Base-by-base conservation (phyloP, 495 filamentous ascomycete species). In the Xylaria castorea region DNA sequence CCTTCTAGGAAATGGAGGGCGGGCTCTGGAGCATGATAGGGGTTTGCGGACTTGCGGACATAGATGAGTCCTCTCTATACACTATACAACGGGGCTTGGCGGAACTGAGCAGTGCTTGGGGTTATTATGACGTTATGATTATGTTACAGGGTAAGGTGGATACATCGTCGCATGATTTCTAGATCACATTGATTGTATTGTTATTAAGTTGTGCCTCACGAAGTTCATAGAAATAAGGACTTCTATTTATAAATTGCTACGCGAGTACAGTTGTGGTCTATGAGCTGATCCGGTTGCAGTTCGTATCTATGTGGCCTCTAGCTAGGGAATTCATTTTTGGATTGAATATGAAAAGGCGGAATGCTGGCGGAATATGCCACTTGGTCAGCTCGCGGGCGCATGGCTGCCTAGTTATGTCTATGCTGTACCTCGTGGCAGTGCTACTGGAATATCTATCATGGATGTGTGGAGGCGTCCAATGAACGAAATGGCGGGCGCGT, bases 361-460 rank as follows among this genome's bases (percentile, higher is more conserved):
- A 20, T 36, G 32, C 5, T 18, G 58, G 9, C 58, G 3, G 20
- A 60, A 61, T 12, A 61, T 22, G n/a, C 32, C 58, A 32, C 27
- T 27, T 5, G 9, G 5, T 18, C 25, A 55, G 27, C 53, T 18
- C 25, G 0, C 20, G 9, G 20, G 7, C 34, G 58, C 20, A 12
- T 22, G 32, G 58, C 11, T 38, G 58, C 58, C 58, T 61, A 14
- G 8, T 14, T 14, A n/a, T 38, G 18, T n/a, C 32, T 36, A 61
- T 38, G 58, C 16, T 38, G 18, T 61, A 57, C 27, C 22, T 32
- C 38, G 34, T 61, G 58, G 58, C 58, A 38, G 58, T 61, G 58
- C 20, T 38, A 61, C 58, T 22, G 18, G 18, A 34, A 38, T 16
- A 20, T 61, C 11, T 34, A 12, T 22, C 32, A 4, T 61, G 57